These are phyloP conservation scores for Myxozyma sirexii DNA, from an alignment of 805 yeast species.

Conservation along the genomic window DNA sequence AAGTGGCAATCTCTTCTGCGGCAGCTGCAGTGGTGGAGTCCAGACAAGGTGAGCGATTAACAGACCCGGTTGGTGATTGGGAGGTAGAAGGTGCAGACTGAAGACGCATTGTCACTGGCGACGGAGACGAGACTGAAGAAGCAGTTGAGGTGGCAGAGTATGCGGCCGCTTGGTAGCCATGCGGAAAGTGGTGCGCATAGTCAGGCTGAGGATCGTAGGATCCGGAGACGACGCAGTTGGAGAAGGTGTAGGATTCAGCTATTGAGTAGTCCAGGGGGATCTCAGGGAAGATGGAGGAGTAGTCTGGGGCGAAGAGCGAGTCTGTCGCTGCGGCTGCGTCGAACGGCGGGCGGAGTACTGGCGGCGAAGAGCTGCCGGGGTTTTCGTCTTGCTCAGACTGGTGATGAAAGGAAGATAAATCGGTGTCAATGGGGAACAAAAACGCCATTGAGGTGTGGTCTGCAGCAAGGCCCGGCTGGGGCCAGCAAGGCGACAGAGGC, in stretches of 20 bases:
- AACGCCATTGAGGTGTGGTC: neutral
- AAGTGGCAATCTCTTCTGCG: constrained; percentile 29
- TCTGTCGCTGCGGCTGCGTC: constrained; percentile 4
- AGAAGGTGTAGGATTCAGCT: neutral
- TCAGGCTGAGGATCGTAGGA: neutral
- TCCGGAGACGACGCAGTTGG: neutral
- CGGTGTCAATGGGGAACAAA: neutral
- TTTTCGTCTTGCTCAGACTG: neutral
- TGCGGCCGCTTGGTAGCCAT: neutral
- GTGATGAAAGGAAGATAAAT: neutral
- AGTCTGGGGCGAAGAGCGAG: constrained; percentile 6
- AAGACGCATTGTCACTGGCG: neutral
- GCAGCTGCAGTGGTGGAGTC: constrained; percentile 28
- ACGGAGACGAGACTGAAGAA: neutral
- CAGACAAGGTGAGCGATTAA: constrained; percentile 23
- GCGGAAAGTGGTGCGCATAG: neutral
- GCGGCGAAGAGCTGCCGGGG: neutral
- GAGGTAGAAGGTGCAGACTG: neutral
- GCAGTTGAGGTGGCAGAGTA: neutral
- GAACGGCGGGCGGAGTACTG: neutral
- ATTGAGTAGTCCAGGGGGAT: neutral
- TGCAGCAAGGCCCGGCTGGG: neutral
- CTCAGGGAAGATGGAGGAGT: neutral
- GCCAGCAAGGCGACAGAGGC: neutral
- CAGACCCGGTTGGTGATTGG: neutral